phyloP scores from a whole-genome alignment of 2,329 filamentous ascomycete species.

The Lachnum nothofagi region DNA sequence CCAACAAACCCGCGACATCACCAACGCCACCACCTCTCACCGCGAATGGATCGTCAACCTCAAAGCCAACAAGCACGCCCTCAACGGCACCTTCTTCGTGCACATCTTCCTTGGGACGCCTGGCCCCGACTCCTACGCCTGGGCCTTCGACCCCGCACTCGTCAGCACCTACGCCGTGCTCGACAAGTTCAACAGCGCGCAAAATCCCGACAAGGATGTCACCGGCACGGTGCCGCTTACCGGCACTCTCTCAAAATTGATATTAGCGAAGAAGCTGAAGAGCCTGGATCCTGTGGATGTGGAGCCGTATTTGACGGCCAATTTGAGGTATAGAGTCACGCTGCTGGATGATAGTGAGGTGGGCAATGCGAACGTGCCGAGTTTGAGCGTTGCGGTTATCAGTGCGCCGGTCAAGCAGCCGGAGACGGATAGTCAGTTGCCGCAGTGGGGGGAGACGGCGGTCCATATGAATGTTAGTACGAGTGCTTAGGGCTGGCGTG shows the following conservation, averaged over 20 bases:
- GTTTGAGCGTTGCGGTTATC: conserved; percentile 24
- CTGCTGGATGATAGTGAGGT: conserved; percentile 21
- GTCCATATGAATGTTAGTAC: conserved; percentile 11
- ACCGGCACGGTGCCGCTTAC: conserved; percentile 43
- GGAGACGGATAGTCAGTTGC: conserved; percentile 10
- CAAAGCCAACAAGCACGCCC: conserved; percentile 52
- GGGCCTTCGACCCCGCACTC: conserved; percentile 28
- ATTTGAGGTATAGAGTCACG: conserved; percentile 27
- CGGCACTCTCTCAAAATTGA: conserved; percentile 35
- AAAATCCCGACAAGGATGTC: conserved; percentile 25
- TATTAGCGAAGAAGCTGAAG: conserved; percentile 28
- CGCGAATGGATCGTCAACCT: conserved; percentile 67
- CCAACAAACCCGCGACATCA: no score
- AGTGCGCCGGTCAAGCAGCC: conserved; percentile 20
- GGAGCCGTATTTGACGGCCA: conserved; percentile 22
- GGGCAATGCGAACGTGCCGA: conserved; percentile 17
- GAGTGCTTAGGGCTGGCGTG: background rate
- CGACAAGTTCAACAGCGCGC: conserved; percentile 20
- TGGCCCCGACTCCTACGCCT: conserved; percentile 18
- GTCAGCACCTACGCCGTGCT: conserved; percentile 35
- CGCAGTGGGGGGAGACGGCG: conserved; percentile 16
- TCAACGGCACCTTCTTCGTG: conserved; percentile 58
- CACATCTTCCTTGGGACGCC: conserved; percentile 60
- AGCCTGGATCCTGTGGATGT: conserved; percentile 25
- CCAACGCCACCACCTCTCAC: conserved; percentile 36